A percentile compares a stretch with the other conserved stretches of the same genome.
These are phyloP conservation scores for Chrysanthemum lavandulifolium DNA, from an alignment of 129 eudicot species.

Conservation along the genomic window DNA sequence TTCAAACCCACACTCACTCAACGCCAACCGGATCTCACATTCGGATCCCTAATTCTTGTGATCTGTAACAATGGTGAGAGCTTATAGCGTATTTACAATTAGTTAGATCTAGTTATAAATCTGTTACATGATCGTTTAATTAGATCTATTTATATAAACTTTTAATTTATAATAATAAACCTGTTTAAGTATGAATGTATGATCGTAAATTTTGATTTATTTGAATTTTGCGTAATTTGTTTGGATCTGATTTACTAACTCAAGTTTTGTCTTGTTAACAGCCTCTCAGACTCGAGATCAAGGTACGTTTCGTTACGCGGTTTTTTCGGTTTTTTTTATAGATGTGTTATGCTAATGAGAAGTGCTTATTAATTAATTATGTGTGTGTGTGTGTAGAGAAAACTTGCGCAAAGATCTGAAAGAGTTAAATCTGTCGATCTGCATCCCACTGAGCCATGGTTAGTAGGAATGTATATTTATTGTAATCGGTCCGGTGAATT, in stretches of 20 bases:
- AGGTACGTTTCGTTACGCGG: slow-evolving; percentile 45
- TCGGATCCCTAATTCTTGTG: slow-evolving; percentile 29
- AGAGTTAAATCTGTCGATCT: slow-evolving; percentile 97
- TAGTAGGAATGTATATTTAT: slow-evolving; percentile 16
- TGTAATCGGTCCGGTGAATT: no score
- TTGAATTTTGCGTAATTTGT: not conserved
- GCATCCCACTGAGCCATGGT: slow-evolving; percentile 99
- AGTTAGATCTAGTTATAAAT: no score
- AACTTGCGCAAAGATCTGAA: slow-evolving; percentile 94
- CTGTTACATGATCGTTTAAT: no score
- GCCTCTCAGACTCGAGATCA: slow-evolving; percentile 97
- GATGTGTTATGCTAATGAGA: no score
- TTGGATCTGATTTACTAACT: slow-evolving; percentile 52
- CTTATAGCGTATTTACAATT: no score
- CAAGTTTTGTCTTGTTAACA: slow-evolving; percentile 37
- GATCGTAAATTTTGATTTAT: slow-evolving; percentile 17
- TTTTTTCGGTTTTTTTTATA: not conserved
- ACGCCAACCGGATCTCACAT: slow-evolving; percentile 33
- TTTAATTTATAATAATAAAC: not conserved
- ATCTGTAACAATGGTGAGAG: slow-evolving; percentile 49
- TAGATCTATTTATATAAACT: slow-evolving; percentile 42
- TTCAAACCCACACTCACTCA: no score
- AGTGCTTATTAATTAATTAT: no score
- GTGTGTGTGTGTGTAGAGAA: slow-evolving; percentile 59
- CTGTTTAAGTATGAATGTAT: slow-evolving; percentile 6